A percentile compares a stretch with the other conserved stretches of the same genome.
Evolutionary conservation across 2,329 filamentous ascomycete species (phyloP).

Genomic region (Keithomyces neogunnii): DNA sequence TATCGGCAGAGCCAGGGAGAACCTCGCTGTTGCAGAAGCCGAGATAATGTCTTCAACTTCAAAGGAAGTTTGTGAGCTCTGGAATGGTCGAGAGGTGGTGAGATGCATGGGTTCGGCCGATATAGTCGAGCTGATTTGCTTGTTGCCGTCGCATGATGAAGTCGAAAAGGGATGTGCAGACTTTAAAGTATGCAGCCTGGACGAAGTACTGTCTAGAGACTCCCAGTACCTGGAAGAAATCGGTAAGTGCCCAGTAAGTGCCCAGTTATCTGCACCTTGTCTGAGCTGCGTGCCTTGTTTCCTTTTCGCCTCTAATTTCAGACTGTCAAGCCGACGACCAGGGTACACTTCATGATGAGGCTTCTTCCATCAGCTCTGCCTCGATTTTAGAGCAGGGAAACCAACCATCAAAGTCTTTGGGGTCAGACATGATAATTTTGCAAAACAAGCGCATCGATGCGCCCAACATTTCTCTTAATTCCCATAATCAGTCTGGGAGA

Average conservation of each 20-base stretch:
- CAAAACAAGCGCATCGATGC: not conserved
- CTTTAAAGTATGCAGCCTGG: not conserved
- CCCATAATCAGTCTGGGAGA: not conserved
- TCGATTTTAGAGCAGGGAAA: too few relatives aligned
- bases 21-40: conserved; percentile 27
- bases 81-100: conserved; percentile 30
- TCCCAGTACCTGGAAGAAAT: too few relatives aligned
- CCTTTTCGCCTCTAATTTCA: too few relatives aligned
- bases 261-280: too few relatives aligned
- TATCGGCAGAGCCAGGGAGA: conserved; percentile 36
- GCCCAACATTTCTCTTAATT: not conserved
- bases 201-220: not conserved
- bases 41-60: conserved; percentile 39
- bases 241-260: too few relatives aligned
- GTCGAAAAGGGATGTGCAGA: not conserved
- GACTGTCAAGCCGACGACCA: too few relatives aligned
- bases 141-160: not conserved
- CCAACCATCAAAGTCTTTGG: too few relatives aligned
- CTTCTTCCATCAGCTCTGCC: too few relatives aligned
- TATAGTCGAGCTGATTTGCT: conserved; percentile 12
- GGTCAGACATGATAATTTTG: not conserved
- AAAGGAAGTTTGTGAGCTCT: conserved; percentile 34
- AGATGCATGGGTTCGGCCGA: conserved; percentile 10
- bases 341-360: too few relatives aligned
- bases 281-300: too few relatives aligned